Evolutionary conservation across 2,329 filamentous ascomycete genomes (phyloP), one percentile per base, ranked within the genome.

Genomic region (Verticillium zaregamsianum): DNA sequence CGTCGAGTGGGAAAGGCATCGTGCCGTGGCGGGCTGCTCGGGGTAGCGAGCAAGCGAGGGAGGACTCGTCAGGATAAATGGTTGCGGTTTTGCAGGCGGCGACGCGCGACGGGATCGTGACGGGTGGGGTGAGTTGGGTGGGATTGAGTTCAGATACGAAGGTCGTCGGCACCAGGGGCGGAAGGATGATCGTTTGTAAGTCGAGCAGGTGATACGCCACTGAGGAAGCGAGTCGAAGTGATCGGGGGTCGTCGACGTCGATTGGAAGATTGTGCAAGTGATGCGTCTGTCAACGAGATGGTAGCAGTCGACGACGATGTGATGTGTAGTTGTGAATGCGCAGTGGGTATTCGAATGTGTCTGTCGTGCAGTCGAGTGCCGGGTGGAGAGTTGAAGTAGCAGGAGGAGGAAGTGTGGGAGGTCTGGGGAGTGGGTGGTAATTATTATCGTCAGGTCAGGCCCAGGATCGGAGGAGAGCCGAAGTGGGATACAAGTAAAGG

Each of bases 1-100:
- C 89, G 76, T 91, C 88, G 77, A 96, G 83, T 78, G 86, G 85
- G 73, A 91, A 88, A 79, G 92, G 92, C 94, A 98, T 98, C 64
- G 71, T 78, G 76, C 69, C 70, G 62, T 23, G 60, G 57, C 65
- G 66, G 63, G 66, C 67, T 71, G 74, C 75, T 77, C 77, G 73
- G 20, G 40, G 58, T 25, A 55, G n/a, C 25, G 40, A 45, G 40
- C 32, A 25, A 39, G 11, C 28, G 31, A n/a, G 40, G 20, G 33
- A 31, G n/a, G 35, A 25, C 40, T 23, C 20, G 40, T 49, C 40
- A 67, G 64, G 60, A 61, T 57, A 62, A 66, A 67, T 68, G 58
- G 66, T 67, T 64, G 64, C 49, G 63, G 63, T 59, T 33, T 60
- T 59, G 55, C 64, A 68, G 66, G 68, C 66, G 66, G 65, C 52